Evolutionary conservation across 2,329 filamentous ascomycete species (phyloP), one percentile per base, ranked within the genome.

Genomic region (Phaeosphaeriaceae sp.): DNA sequence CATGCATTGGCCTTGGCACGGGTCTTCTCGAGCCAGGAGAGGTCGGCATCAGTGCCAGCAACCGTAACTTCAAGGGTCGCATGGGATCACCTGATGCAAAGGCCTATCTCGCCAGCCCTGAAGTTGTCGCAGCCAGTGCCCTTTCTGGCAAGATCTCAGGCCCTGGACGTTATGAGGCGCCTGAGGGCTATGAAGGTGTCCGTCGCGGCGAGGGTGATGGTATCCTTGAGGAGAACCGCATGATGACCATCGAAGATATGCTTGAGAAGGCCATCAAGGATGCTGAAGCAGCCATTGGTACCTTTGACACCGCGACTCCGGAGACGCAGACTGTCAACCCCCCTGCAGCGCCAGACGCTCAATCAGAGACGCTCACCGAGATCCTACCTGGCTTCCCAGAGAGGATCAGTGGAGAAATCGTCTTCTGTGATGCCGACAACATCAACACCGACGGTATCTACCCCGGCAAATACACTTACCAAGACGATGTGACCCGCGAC

Each of bases 391-490:
- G 93, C 36, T 97, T 98, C 75, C 93, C 93, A 0, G 90, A 93
- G 67, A 88, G 88, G 61, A 87, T 98, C 15, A 82, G 84, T 9
- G 94, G 94, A 21, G 92, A 97, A 76, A 96, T 98, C 57, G 83
- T 96, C 48, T 97, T 95, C 78, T 91, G 87, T 73, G 91, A 97
- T 69, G 87, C 86, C 0, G 90, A 93, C 75, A 96, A 96, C 79
- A 87, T 97, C 75, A 91, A 95, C 79, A 98, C 94, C 0, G 94
- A 98, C 72, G 89, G 86, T 53, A 97, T 98, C 75, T 98, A 98
- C 76, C 91, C 93, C 0, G 92, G 91, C 4, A 93, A 93, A 74
- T 93, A 92, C 76, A 97, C 93, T 0, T 98, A 98, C 78, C 92
- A 96, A 74, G 93, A 98, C 72, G 85, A 91, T 69, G 84, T 98